These are phyloP conservation scores for Corylus avellana DNA, from an alignment of 306 rosid species.

Conservation along the genomic window DNA sequence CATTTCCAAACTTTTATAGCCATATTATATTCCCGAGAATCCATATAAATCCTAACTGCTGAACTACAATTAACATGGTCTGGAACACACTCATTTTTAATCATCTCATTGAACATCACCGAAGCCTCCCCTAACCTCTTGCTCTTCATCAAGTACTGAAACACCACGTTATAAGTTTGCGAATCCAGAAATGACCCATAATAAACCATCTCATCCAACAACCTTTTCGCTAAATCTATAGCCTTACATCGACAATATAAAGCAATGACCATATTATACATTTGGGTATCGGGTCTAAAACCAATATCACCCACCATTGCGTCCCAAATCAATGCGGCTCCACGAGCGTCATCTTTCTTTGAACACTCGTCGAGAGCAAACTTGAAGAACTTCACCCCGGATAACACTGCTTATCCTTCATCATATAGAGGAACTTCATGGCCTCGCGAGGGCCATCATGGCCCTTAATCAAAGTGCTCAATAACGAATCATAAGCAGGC, in stretches of 20 bases:
- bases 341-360: constrained; percentile 37
- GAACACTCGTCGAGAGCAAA: constrained; percentile 55
- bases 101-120: constrained; percentile 46
- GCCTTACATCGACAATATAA: constrained; percentile 43
- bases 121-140: constrained; percentile 53
- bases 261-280: constrained; percentile 59
- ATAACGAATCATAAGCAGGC: no score
- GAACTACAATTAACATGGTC: constrained; percentile 52
- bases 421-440: constrained; percentile 36
- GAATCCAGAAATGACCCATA: constrained; percentile 54
- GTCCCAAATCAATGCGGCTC: constrained; percentile 58
- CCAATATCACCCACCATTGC: constrained; percentile 35
- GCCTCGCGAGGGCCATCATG: constrained; percentile 49
- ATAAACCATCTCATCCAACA: constrained; percentile 61
- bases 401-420: constrained; percentile 53
- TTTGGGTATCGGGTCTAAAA: constrained; percentile 35
- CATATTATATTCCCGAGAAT: constrained; percentile 44
- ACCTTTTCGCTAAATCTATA: constrained; percentile 31
- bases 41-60: constrained; percentile 50
- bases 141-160: constrained; percentile 46
- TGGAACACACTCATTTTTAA: constrained; percentile 65
- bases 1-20: constrained; percentile 64
- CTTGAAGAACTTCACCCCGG: constrained; percentile 64
- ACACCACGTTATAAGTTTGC: constrained; percentile 51
- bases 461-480: constrained; percentile 39